Base-by-base conservation (phyloP, 1,284 basidiomycete species). In the Athelia psychrophila region DNA sequence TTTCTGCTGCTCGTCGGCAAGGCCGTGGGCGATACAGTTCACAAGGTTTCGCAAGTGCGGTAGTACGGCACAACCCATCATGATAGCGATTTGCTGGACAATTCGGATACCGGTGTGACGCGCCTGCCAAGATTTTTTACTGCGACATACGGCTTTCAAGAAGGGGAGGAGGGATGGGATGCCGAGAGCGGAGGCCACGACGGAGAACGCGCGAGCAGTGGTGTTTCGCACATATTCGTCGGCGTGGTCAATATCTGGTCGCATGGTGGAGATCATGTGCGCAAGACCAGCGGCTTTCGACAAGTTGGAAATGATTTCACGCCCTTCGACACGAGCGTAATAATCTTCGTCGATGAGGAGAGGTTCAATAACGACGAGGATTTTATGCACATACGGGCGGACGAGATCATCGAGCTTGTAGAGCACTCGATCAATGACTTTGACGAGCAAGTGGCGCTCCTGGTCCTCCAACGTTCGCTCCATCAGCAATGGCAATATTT, bases 211-310 rank as follows among this genome's bases (percentile, higher is more conserved):
- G 60, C 97, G 89, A 33, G 97, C 96, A 10, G 97, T 99, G 32
- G 97, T 99, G 71, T 99, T 99, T 56, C 96, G 92, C 22, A 99
- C 95, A 62, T 99, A 99, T 72, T 99, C 97, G 69, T 99, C 97
- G 40, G 96, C 95, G 64, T 99, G 96, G 71, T 99, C 96, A 60
- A 99, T 99, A 79, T 99, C 96, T 2, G 97, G 97, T 62, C 96
- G 90, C 96, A 99, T 99, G 19, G 96, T 99, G 32, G 96, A 99
- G 64, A 99, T 99, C 97, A 99, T 99, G 72, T 99, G 97, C 2
- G 96, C 96, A 19, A 99, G 86, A 72, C 97, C 96, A 27, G 97
- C 96, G 2, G 97, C 97, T 71, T 99, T 99, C 46, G 97, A 97
- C 47, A 99, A 76, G 71, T 99, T 99, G 64, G 93, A 96, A 64